phyloP scores from a whole-genome alignment of 805 yeast species.

The Ogataea pini region DNA sequence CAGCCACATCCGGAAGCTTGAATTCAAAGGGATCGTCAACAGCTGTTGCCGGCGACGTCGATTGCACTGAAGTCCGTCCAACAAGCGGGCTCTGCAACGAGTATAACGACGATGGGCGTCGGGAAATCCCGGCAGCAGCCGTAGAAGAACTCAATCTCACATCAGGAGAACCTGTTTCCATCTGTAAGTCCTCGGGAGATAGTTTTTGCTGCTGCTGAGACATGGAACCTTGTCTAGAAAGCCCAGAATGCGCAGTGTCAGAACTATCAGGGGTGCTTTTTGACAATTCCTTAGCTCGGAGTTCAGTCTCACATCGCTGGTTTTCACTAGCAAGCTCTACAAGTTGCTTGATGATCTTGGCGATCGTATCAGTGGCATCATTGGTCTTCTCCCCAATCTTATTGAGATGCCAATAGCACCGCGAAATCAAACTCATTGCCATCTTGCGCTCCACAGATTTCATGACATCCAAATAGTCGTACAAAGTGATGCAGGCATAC shows the following conservation, averaged over 20 bases:
- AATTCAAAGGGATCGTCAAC: conserved; percentile 10
- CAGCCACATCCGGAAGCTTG: conserved; percentile 46
- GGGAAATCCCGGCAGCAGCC: not conserved
- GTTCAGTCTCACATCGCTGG: conserved; percentile 13
- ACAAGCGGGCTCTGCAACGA: conserved; percentile 4
- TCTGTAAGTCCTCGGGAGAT: conserved; percentile 24
- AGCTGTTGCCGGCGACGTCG: conserved; percentile 11
- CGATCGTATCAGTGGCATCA: conserved; percentile 62
- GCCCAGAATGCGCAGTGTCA: not conserved
- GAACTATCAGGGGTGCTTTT: not conserved
- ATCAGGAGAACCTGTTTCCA: conserved; percentile 1
- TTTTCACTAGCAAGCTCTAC: conserved; percentile 44
- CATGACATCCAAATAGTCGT: conserved; percentile 46
- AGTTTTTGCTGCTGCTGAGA: conserved; percentile 29
- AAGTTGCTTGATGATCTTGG: conserved; percentile 51
- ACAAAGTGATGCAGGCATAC: conserved; percentile 54
- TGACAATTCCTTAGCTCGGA: not conserved
- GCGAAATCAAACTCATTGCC: conserved; percentile 48
- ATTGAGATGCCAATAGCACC: conserved; percentile 59
- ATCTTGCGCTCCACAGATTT: conserved; percentile 41
- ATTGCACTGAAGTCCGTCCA: not conserved
- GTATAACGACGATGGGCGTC: conserved; percentile 1
- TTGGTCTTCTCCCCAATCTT: conserved; percentile 56
- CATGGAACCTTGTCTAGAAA: conserved; percentile 7
- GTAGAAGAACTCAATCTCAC: not conserved